Base-by-base conservation (phyloP, 805 yeast genomes). In the Lachancea kluyveri region DNA sequence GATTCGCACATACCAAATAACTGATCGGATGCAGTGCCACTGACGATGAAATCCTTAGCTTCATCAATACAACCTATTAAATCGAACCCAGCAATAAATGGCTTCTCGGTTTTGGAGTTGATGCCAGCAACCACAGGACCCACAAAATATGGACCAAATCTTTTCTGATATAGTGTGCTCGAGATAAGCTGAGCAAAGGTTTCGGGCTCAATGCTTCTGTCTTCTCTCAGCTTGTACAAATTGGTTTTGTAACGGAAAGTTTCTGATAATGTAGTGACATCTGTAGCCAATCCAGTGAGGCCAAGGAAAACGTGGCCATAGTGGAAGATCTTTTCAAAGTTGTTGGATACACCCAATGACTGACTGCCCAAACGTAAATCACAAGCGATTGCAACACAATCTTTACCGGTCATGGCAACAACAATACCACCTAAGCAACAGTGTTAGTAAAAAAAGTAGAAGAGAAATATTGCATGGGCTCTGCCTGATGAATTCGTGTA, bases 1-100 rank as follows among this genome's bases (percentile, higher is more conserved):
- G 94, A 74, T 65, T 92, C 99, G 64, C 98, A 94, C 96, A 92
- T 90, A 60, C 99, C 99, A 55, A 80, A 92, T 36, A 92, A 68
- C 65, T 92, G 98, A 54, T 90, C 95, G n/a, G 86, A 63, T 5
- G 96, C 96, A 2, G 98, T 92, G 37, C 99, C 99, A 41, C 87
- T 70, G 11, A 92, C 98, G 19, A 85, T 85, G 56, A 92, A 92
- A 62, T 92, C 98, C 48, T 85, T 74, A 32, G 96, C 94, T 50
- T 72, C 83, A 59, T 92, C 97, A 46, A 92, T 87, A 65, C 96
- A 86, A 9, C 99, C 99, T 54, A 92, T 92, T 43, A 82, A 73
- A 64, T 92, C 99, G 61, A 90, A 90, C 4, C 95, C 94, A 54
- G 97, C 92, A 38, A 92, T 74, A 55, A 81, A 92, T 29, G 99